These are phyloP conservation scores for Trifolium dubium DNA, from an alignment of 306 rosid species.

Conservation along the genomic window DNA sequence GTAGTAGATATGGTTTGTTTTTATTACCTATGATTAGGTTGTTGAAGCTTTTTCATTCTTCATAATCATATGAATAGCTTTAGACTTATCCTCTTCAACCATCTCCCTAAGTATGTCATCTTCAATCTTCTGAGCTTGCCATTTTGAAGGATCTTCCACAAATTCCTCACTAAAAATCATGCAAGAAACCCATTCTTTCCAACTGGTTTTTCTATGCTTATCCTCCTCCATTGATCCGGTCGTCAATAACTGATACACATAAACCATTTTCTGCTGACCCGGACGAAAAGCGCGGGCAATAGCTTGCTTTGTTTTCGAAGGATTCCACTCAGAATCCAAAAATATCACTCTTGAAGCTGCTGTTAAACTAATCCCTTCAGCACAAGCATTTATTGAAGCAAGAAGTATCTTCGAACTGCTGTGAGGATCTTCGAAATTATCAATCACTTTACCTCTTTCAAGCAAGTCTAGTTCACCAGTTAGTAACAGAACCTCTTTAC, in stretches of 20 bases:
- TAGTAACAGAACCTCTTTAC: slow-evolving; percentile 69
- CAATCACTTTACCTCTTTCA: slow-evolving; percentile 84
- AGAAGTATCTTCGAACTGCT: slow-evolving; percentile 75
- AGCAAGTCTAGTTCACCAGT: slow-evolving; percentile 80
- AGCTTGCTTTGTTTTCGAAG: slow-evolving; percentile 91
- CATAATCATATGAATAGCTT: slow-evolving; percentile 81
- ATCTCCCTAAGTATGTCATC: slow-evolving; percentile 80
- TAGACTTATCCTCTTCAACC: slow-evolving; percentile 73
- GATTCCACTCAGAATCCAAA: slow-evolving; percentile 93
- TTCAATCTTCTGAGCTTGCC: slow-evolving; percentile 90
- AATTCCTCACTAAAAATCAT: slow-evolving; percentile 90
- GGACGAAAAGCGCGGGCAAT: slow-evolving; percentile 91
- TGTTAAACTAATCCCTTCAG: slow-evolving; percentile 90
- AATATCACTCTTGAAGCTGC: slow-evolving; percentile 88
- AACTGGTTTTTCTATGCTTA: slow-evolving; percentile 71
- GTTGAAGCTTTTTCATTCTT: slow-evolving; percentile 92
- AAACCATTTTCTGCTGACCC: slow-evolving; percentile 79
- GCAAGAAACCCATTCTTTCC: slow-evolving; percentile 95
- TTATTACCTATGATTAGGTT: slow-evolving; percentile 48
- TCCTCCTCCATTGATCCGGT: slow-evolving; percentile 84
- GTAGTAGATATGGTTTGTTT: too few relatives aligned
- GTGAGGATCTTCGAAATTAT: slow-evolving; percentile 69
- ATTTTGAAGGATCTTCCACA: slow-evolving; percentile 81
- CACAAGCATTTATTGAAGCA: slow-evolving; percentile 94
- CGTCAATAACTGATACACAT: slow-evolving; percentile 78